These are phyloP conservation scores for Spergularia marina DNA, from an alignment of 148 eudicot genomes.

Conservation along the genomic window DNA sequence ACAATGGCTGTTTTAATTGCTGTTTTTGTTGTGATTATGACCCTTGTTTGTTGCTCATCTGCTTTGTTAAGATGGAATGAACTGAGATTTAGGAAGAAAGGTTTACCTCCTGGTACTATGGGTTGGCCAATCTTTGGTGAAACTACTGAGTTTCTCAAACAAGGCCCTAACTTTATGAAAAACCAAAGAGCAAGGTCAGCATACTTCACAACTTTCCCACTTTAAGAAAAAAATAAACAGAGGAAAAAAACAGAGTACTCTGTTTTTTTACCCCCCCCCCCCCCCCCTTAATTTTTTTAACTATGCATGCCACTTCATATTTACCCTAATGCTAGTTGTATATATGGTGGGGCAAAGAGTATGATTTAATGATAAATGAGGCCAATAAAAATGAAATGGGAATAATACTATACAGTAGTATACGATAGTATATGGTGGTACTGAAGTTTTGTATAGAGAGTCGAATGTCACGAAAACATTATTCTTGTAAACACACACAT, in stretches of 20 bases:
- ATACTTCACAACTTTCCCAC: no score
- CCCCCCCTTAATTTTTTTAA: background rate
- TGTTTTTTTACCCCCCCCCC: constrained; percentile 4
- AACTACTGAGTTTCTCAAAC: constrained; percentile 90
- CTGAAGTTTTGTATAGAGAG: no score
- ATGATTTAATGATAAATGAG: no score
- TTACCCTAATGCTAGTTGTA: no score
- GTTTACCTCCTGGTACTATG: constrained; percentile 95
- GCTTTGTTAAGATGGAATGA: constrained; percentile 86
- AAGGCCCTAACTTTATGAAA: constrained; percentile 84
- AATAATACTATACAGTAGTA: no score
- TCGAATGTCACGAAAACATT: no score
- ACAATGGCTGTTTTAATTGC: constrained; percentile 56
- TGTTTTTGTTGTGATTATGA: constrained; percentile 28
- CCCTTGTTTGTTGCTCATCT: constrained; percentile 38
- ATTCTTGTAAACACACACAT: background rate
- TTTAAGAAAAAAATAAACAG: background rate
- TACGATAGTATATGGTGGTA: no score
- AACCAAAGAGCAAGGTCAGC: constrained; percentile 80
- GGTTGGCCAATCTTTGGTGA: constrained; percentile 99
- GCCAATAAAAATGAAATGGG: no score
- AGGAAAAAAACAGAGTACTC: constrained; percentile 15
- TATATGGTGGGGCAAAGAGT: no score
- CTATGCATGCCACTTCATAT: background rate
- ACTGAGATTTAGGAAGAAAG: constrained; percentile 65